Evolutionary conservation across 1,139 yeast species (phyloP).

Genomic region (Suhomyces choctaworum): DNA sequence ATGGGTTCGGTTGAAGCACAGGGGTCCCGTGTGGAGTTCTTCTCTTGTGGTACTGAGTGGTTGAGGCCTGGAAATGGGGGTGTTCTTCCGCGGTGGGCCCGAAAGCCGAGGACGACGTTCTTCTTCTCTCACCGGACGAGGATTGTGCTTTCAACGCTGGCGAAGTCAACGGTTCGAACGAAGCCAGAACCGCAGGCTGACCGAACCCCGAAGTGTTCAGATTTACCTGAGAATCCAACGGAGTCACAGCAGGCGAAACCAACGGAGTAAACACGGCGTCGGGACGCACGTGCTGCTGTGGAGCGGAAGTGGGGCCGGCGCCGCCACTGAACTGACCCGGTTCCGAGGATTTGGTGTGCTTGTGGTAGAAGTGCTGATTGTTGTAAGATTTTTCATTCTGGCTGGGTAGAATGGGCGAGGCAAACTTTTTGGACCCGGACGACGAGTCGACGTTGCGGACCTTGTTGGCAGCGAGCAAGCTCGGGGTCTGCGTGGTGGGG

Average conservation of each 20-base stretch:
- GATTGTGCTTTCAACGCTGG: conserved; percentile 61
- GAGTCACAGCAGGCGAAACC: conserved; percentile 73
- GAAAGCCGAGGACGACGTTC: conserved; percentile 39
- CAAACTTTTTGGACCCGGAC: conserved; percentile 20
- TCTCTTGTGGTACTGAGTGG: conserved; percentile 26
- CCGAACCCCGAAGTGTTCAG: conserved; percentile 22
- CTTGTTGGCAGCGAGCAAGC: conserved; percentile 27
- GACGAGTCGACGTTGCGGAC: conserved; percentile 9
- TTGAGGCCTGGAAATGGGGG: conserved; percentile 7
- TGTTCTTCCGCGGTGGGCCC: conserved; percentile 28
- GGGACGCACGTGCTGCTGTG: conserved; percentile 39
- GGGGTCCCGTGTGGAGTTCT: conserved; percentile 55
- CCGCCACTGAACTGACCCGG: background rate
- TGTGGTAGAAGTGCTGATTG: conserved; percentile 45
- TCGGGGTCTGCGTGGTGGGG: conserved; percentile 30
- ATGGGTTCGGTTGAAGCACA: conserved; percentile 29
- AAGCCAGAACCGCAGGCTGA: conserved; percentile 34
- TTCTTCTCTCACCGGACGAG: conserved; percentile 25
- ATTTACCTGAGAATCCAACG: conserved; percentile 46
- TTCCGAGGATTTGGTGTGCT: conserved; percentile 20
- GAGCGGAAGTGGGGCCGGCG: conserved; percentile 5
- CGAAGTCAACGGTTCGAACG: conserved; percentile 56
- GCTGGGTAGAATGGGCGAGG: conserved; percentile 45
- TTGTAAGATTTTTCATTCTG: conserved; percentile 47
- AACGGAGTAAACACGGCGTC: conserved; percentile 68